A percentile compares a stretch with the other conserved stretches of the same genome.
Conservation (phyloP, 140 eudicot genomes). For the Erigeron philadelphicus region DNA sequence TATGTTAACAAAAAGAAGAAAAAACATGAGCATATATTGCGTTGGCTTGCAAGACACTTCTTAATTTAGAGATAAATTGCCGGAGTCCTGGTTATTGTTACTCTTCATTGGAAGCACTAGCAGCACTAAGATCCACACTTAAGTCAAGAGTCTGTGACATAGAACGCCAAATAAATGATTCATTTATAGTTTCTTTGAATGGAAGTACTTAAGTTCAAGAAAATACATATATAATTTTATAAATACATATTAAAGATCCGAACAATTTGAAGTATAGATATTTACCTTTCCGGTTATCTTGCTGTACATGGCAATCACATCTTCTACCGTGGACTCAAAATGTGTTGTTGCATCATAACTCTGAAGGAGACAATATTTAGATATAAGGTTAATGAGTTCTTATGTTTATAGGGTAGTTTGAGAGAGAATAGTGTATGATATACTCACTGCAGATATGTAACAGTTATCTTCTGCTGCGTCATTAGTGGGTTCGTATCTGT, state of each 20-base stretch:
- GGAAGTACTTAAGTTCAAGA: neutral
- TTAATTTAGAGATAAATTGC: conserved; percentile 14
- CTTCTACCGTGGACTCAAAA: conserved; percentile 67
- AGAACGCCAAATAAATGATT: conserved; percentile 4
- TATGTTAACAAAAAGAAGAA: conserved; percentile 12
- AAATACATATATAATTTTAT: neutral
- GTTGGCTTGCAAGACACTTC: conserved; percentile 5
- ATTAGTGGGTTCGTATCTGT: conserved; percentile 65
- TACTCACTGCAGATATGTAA: conserved; percentile 62
- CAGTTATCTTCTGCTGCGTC: conserved; percentile 49
- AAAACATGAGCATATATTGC: neutral
- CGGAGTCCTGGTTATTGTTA: conserved; percentile 16
- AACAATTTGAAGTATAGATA: neutral
- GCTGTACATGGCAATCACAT: conserved; percentile 66
- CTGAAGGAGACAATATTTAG: conserved; percentile 26
- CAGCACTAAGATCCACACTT: conserved; percentile 68
- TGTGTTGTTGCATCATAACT: conserved; percentile 74
- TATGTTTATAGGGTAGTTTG: neutral
- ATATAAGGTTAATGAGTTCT: neutral
- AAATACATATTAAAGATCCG: neutral
- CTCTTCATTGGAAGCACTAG: conserved; percentile 58
- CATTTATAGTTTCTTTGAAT: conserved; percentile 5
- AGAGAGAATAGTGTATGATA: neutral
- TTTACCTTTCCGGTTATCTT: conserved; percentile 68
- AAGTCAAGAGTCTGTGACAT: conserved; percentile 63